phyloP scores from a whole-genome alignment of 2,329 filamentous ascomycete species.

The Thelonectria rubi region DNA sequence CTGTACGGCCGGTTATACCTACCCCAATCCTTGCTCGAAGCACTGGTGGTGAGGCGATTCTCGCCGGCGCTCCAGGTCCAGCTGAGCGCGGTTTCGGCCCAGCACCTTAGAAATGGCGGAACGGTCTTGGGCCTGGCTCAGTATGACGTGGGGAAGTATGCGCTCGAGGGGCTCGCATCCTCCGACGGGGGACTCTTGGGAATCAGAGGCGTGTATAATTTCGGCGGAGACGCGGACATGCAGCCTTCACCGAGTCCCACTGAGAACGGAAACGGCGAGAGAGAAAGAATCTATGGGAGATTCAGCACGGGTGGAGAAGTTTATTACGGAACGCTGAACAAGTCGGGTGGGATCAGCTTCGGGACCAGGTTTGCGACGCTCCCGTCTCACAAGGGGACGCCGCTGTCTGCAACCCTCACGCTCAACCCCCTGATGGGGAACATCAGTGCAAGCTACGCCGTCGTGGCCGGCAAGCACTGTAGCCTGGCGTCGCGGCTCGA shows the following conservation, averaged over 20 bases:
- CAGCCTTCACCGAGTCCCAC: slow-evolving; percentile 25
- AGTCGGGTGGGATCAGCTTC: slow-evolving; percentile 89
- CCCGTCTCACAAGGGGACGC: slow-evolving; percentile 81
- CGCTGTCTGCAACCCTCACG: slow-evolving; percentile 91
- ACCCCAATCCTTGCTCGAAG: slow-evolving; percentile 86
- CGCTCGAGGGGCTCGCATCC: slow-evolving; percentile 88
- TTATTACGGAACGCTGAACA: slow-evolving; percentile 95
- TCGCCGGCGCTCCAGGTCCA: slow-evolving; percentile 82
- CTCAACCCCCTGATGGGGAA: slow-evolving; percentile 95
- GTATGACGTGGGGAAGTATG: slow-evolving; percentile 88
- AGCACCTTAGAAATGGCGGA: slow-evolving; percentile 76
- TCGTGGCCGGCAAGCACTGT: slow-evolving; percentile 83
- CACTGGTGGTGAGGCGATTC: slow-evolving; percentile 81
- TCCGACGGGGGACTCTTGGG: slow-evolving; percentile 92
- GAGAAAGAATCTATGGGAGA: slow-evolving; percentile 76
- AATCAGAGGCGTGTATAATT: slow-evolving; percentile 91
- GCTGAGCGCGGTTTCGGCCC: slow-evolving; percentile 80
- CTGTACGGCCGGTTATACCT: slow-evolving; percentile 84
- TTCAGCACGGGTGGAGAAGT: slow-evolving; percentile 92
- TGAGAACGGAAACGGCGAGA: slow-evolving; percentile 48
- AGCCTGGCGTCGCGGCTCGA: slow-evolving; percentile 91
- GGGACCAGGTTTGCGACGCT: slow-evolving; percentile 91
- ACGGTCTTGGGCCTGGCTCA: slow-evolving; percentile 78
- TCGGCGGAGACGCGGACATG: slow-evolving; percentile 73
- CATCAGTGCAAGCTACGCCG: slow-evolving; percentile 89